A percentile compares a stretch with the other conserved stretches of the same genome.
phyloP scores from a whole-genome alignment of 352 stramenopile species.

The Globisporangium nodosum region DNA sequence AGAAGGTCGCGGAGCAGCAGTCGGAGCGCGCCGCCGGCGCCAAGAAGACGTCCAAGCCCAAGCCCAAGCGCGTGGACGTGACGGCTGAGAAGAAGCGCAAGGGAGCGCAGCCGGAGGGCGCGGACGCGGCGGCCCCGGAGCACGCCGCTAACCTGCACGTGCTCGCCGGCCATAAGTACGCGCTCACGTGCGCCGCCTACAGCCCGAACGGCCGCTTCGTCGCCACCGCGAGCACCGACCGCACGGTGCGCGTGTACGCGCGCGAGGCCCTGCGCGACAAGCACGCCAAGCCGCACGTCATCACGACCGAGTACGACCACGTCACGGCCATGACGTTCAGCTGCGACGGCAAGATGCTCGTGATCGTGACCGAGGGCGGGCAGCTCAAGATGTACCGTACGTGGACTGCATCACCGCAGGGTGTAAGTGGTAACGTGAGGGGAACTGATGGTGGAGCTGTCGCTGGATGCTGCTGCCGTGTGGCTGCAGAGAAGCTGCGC shows the following conservation, averaged over 20 bases:
- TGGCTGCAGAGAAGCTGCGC: constrained; percentile 62
- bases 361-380: constrained; percentile 60
- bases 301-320: constrained; percentile 79
- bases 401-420: constrained; percentile 1
- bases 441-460: neutral
- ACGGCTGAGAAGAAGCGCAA: constrained; percentile 65
- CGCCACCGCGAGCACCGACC: constrained; percentile 66
- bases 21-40: constrained; percentile 37
- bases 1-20: constrained; percentile 46
- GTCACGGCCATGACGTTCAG: constrained; percentile 71
- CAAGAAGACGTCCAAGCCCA: constrained; percentile 69
- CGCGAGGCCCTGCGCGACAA: constrained; percentile 60
- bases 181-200: constrained; percentile 55
- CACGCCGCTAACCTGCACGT: constrained; percentile 37
- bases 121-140: constrained; percentile 17
- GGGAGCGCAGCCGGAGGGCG: constrained; percentile 21
- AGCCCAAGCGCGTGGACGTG: constrained; percentile 63
- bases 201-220: constrained; percentile 78
- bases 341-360: constrained; percentile 64
- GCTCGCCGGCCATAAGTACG: constrained; percentile 71
- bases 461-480: neutral
- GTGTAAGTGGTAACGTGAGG: neutral
- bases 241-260: constrained; percentile 65
- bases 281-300: constrained; percentile 50
- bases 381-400: constrained; percentile 72